Conservation (phyloP, 1,284 basidiomycete species). For the Agaricales sp. region DNA sequence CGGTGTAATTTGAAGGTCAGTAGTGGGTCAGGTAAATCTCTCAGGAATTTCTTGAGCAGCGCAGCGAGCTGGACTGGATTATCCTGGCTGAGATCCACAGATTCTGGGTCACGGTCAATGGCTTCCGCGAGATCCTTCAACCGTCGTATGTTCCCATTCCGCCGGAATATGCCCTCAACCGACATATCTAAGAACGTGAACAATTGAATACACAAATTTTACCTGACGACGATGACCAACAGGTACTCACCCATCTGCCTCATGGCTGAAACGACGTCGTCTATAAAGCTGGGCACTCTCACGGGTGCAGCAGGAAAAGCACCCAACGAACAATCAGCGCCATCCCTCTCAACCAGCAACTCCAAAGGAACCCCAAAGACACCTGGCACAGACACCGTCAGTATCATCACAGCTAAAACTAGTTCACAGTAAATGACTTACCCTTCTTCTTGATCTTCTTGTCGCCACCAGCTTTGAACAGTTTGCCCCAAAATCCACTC, state of each 20-base stretch:
- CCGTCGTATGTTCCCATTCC: slow-evolving; percentile 95
- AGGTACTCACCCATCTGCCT: slow-evolving; percentile 86
- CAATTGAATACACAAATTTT: slow-evolving; percentile 6
- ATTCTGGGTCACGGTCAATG: slow-evolving; percentile 85
- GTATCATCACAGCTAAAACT: slow-evolving; percentile 17
- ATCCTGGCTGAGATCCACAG: slow-evolving; percentile 88
- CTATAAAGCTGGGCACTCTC: slow-evolving; percentile 93
- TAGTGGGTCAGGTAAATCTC: slow-evolving; percentile 93
- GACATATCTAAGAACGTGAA: slow-evolving; percentile 74
- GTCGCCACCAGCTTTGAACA: slow-evolving; percentile 77
- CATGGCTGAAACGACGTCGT: slow-evolving; percentile 97
- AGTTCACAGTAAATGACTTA: slow-evolving; percentile 22
- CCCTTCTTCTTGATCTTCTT: slow-evolving; percentile 92
- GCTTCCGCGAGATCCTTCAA: slow-evolving; percentile 87
- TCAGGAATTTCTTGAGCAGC: slow-evolving; percentile 92
- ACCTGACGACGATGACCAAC: slow-evolving; percentile 5
- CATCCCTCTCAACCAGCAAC: slow-evolving; percentile 89
- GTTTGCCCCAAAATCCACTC: slow-evolving; percentile 92
- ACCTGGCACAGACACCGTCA: slow-evolving; percentile 24
- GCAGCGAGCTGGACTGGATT: slow-evolving; percentile 97
- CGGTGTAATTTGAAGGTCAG: slow-evolving; percentile 92
- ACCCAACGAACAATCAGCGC: slow-evolving; percentile 87
- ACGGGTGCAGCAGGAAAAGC: slow-evolving; percentile 81
- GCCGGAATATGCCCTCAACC: slow-evolving; percentile 96
- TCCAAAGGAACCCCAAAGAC: slow-evolving; percentile 94